Evolutionary conservation across 257 asterid genomes (phyloP).

Genomic region (Jasminum sambac): DNA sequence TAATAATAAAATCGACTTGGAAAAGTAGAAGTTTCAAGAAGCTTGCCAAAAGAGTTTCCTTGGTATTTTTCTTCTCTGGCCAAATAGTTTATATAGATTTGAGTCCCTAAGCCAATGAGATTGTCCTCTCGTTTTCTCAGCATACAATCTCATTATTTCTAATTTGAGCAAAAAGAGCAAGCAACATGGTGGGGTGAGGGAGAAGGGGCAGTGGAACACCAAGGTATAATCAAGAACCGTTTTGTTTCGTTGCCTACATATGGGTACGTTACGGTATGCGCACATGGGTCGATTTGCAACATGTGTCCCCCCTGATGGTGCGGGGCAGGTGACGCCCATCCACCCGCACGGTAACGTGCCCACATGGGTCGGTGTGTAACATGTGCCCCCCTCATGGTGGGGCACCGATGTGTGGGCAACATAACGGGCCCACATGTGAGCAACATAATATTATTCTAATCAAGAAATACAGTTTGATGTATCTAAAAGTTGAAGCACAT

Average conservation of each 20-base stretch:
- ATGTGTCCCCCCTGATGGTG: too few species aligned
- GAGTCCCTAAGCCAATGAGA: neutral
- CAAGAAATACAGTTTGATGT: neutral
- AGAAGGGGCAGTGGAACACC: too few species aligned
- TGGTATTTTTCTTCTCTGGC: neutral
- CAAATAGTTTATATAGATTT: neutral
- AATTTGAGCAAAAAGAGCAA: neutral
- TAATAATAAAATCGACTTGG: neutral
- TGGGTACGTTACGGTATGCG: too few species aligned
- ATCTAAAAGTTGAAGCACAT: constrained; percentile 30
- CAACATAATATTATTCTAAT: too few species aligned
- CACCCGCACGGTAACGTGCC: too few species aligned
- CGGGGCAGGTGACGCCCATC: too few species aligned
- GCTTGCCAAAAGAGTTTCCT: neutral
- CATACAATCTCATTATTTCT: neutral
- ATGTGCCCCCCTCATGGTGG: too few species aligned
- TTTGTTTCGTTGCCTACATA: too few species aligned
- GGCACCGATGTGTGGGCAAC: neutral
- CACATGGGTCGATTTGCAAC: too few species aligned
- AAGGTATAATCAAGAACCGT: too few species aligned
- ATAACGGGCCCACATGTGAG: neutral
- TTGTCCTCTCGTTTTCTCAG: neutral
- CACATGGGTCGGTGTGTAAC: too few species aligned
- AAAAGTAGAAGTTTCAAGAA: neutral
- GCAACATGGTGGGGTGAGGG: too few species aligned